phyloP scores from a whole-genome alignment of 345 rosid genomes.

The Boechera divaricarpa region DNA sequence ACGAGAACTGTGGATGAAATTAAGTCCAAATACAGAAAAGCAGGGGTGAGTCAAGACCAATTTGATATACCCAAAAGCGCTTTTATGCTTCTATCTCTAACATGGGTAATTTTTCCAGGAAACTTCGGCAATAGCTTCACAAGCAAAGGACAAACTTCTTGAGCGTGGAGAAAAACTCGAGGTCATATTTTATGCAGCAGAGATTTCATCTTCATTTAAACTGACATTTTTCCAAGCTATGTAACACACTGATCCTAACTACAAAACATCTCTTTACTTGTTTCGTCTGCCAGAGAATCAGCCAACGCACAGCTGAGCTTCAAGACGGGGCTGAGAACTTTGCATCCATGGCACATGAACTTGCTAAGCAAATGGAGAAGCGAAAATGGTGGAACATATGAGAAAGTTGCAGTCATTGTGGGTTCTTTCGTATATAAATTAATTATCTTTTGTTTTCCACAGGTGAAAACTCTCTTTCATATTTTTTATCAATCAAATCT shows the following conservation, averaged over 20 bases:
- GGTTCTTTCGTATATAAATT: slow-evolving; percentile 33
- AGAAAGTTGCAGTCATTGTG: slow-evolving; percentile 40
- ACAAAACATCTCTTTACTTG: slow-evolving; percentile 1
- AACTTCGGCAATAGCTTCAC: slow-evolving; percentile 72
- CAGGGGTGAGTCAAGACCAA: slow-evolving; percentile 51
- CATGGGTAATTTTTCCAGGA: slow-evolving; percentile 53
- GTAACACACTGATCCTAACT: slow-evolving; percentile 27
- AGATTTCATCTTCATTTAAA: neutral
- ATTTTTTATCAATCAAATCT: slow-evolving; percentile 21
- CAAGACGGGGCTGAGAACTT: slow-evolving; percentile 79
- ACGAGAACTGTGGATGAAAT: slow-evolving; percentile 83
- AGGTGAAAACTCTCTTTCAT: slow-evolving; percentile 13
- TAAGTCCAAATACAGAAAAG: slow-evolving; percentile 76
- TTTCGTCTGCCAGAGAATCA: slow-evolving; percentile 56
- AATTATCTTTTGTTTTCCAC: slow-evolving; percentile 22
- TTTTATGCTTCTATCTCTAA: slow-evolving; percentile 29
- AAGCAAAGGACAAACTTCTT: slow-evolving; percentile 74
- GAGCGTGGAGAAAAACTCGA: slow-evolving; percentile 82
- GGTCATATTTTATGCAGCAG: slow-evolving; percentile 46
- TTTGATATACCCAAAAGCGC: neutral
- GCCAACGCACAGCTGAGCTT: slow-evolving; percentile 74
- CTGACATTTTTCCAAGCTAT: slow-evolving; percentile 15
- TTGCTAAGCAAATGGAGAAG: slow-evolving; percentile 83
- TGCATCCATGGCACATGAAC: slow-evolving; percentile 76
- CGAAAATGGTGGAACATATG: slow-evolving; percentile 88